phyloP scores from a whole-genome alignment of 441 rosid species.

The Populus tomentosa region DNA sequence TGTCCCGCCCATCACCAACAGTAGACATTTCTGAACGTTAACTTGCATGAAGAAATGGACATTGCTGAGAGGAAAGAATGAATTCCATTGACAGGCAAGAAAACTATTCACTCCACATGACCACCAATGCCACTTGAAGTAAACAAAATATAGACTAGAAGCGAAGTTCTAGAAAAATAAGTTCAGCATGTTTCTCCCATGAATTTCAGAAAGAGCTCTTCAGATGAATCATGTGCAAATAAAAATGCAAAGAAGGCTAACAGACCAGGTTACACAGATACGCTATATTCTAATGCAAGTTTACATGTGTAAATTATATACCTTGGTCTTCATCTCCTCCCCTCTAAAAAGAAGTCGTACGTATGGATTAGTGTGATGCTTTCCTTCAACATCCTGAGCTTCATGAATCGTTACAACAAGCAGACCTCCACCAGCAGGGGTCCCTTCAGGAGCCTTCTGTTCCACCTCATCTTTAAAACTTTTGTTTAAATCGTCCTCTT shows the following conservation, averaged over 20 bases:
- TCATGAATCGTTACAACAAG: conserved; percentile 82
- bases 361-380: conserved; percentile 91
- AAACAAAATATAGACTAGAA: background rate
- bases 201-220: background rate
- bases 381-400: conserved; percentile 94
- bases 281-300: background rate
- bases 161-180: background rate
- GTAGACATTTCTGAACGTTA: background rate
- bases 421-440: conserved; percentile 84
- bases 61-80: background rate
- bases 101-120: background rate
- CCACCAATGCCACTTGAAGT: background rate
- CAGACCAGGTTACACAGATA: background rate
- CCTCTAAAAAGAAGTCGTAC: conserved; percentile 74
- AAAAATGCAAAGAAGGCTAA: background rate
- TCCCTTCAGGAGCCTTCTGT: conserved; percentile 84
- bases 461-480: conserved; percentile 54
- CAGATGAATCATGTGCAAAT: background rate
- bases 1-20: no score
- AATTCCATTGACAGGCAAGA: background rate
- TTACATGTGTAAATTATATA: conserved; percentile 3
- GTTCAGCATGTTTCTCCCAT: background rate
- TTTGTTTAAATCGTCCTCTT: conserved; percentile 60
- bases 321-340: conserved; percentile 90
- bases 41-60: background rate